Conservation (phyloP, 805 yeast genomes). For the Jamesozyma rosinii region DNA sequence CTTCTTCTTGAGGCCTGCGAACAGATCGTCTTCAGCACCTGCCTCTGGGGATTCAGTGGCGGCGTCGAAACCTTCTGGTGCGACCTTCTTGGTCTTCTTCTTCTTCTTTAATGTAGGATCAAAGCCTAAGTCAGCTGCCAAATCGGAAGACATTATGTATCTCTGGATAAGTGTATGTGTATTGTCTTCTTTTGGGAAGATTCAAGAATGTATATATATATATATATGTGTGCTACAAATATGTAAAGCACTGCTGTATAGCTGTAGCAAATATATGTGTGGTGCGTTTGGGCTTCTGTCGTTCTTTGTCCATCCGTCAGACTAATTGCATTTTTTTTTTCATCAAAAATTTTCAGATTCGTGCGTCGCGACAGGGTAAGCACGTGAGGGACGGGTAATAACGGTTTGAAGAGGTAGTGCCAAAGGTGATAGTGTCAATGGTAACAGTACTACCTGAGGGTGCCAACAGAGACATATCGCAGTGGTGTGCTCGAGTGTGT, state of each 20-base stretch:
- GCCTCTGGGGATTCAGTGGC: slow-evolving; percentile 26
- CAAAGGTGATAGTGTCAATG: too few species aligned
- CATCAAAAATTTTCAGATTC: too few species aligned
- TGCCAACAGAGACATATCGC: too few species aligned
- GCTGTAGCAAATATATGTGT: not conserved
- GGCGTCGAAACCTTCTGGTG: slow-evolving; percentile 33
- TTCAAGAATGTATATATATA: not conserved
- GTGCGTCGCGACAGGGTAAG: too few species aligned
- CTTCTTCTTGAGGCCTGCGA: slow-evolving; percentile 76
- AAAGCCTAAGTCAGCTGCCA: slow-evolving; percentile 44
- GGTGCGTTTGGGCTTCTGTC: not conserved
- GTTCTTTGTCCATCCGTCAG: too few species aligned
- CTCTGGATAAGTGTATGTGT: not conserved
- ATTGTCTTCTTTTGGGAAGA: not conserved
- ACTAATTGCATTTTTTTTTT: too few species aligned
- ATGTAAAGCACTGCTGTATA: too few species aligned
- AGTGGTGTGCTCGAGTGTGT: too few species aligned
- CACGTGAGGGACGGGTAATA: too few species aligned
- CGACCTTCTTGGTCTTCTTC: slow-evolving; percentile 48
- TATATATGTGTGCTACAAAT: not conserved
- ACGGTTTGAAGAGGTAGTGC: too few species aligned
- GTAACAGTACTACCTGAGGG: too few species aligned
- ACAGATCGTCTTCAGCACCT: slow-evolving; percentile 44
- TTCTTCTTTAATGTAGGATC: slow-evolving; percentile 73
- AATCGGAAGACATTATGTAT: slow-evolving; percentile 23